Conservation (phyloP, 306 rosid genomes). For the Vigna angularis region DNA sequence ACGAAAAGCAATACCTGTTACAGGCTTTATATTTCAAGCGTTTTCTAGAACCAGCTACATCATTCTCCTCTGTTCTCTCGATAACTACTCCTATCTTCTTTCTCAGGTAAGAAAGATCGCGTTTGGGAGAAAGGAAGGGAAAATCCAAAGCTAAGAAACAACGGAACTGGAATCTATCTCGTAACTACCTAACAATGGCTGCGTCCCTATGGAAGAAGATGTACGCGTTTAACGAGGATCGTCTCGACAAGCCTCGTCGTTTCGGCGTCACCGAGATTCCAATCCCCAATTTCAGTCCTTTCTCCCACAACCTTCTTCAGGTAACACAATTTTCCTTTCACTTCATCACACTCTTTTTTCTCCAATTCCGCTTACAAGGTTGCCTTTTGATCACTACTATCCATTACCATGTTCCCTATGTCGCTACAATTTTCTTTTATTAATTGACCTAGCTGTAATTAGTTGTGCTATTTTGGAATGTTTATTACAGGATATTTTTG, state of each 20-base stretch:
- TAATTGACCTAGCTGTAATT: not conserved
- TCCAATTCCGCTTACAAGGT: not conserved
- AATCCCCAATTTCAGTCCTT: slow-evolving; percentile 67
- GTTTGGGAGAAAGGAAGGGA: not conserved
- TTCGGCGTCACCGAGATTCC: slow-evolving; percentile 90
- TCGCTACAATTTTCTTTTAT: no score
- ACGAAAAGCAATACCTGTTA: not conserved
- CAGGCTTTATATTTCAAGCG: not conserved
- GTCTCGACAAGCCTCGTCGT: slow-evolving; percentile 86
- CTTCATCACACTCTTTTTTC: not conserved
- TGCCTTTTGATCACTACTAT: no score
- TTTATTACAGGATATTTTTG: slow-evolving; percentile 72
- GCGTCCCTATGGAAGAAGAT: slow-evolving; percentile 80
- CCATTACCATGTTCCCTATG: no score
- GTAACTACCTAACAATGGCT: slow-evolving; percentile 48
- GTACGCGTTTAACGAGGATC: slow-evolving; percentile 84
- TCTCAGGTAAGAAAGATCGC: not conserved
- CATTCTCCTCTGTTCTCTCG: slow-evolving; percentile 1
- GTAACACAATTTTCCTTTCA: slow-evolving; percentile 38
- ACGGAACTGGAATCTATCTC: no score
- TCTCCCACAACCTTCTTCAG: slow-evolving; percentile 71
- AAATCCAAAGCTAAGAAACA: not conserved
- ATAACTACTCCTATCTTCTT: not conserved
- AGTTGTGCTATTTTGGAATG: not conserved
- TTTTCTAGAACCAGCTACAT: slow-evolving; percentile 49